These are phyloP conservation scores for Coniferiporia weirii DNA, from an alignment of 1,284 basidiomycete species.

Conservation along the genomic window DNA sequence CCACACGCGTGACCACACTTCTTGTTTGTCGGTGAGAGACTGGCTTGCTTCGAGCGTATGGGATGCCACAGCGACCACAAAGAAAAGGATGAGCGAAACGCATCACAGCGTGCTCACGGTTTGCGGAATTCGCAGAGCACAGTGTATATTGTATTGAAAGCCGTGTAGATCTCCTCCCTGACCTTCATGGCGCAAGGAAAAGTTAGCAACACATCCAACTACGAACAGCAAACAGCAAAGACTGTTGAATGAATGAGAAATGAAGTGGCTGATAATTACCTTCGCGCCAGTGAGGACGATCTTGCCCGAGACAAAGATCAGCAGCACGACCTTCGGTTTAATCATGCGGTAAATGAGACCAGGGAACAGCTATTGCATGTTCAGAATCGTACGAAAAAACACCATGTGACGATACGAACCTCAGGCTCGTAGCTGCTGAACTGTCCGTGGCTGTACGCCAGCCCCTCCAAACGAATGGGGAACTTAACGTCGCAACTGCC, in stretches of 20 bases:
- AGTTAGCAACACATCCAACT: constrained; percentile 35
- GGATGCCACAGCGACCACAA: neutral
- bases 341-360: constrained; percentile 99
- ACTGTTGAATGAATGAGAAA: constrained; percentile 16
- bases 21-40: neutral
- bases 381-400: neutral
- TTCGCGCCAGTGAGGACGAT: constrained; percentile 99
- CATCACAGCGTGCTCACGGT: constrained; percentile 41
- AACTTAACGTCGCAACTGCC: constrained; percentile 99
- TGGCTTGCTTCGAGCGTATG: neutral
- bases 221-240: constrained; percentile 11
- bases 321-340: constrained; percentile 97
- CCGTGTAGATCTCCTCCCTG: constrained; percentile 98
- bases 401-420: constrained; percentile 44
- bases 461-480: constrained; percentile 95
- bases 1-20: neutral
- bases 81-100: neutral
- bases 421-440: constrained; percentile 98
- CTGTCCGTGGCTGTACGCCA: constrained; percentile 97
- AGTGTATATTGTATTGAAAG: constrained; percentile 98
- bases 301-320: constrained; percentile 99
- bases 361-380: constrained; percentile 79
- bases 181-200: constrained; percentile 53
- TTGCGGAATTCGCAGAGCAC: constrained; percentile 89
- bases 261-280: constrained; percentile 44